Conservation (phyloP, 1,139 yeast genomes). For the Yamadazyma pseudoaaseri region DNA sequence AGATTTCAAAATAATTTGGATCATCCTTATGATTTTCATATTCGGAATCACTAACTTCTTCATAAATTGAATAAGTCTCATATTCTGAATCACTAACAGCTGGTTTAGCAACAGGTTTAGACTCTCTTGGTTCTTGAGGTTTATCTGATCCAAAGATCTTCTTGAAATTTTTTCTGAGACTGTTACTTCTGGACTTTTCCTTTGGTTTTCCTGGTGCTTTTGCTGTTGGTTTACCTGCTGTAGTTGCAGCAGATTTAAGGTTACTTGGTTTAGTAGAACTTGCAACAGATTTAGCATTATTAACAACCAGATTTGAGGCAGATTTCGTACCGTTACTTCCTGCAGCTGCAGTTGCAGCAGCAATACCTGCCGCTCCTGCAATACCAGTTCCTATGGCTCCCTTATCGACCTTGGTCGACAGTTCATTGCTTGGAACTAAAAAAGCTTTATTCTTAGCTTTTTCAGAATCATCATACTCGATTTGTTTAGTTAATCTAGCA, state of each 20-base stretch:
- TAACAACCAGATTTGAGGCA: constrained; percentile 1
- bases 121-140: constrained; percentile 4
- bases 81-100: constrained; percentile 21
- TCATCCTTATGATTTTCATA: constrained; percentile 42
- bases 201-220: no score
- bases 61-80: constrained; percentile 46
- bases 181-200: constrained; percentile 12
- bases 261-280: background rate
- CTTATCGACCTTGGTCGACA: constrained; percentile 4
- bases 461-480: constrained; percentile 32
- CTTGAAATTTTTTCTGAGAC: constrained; percentile 14
- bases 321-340: constrained; percentile 1
- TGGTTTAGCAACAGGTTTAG: constrained; percentile 8
- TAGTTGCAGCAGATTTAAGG: constrained; percentile 1
- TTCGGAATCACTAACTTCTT: constrained; percentile 51
- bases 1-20: constrained; percentile 51
- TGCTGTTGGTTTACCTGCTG: constrained; percentile 3
- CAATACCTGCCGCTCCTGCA: constrained; percentile 10
- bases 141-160: constrained; percentile 9
- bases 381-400: constrained; percentile 11
- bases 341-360: constrained; percentile 5
- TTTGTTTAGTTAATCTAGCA: constrained; percentile 31
- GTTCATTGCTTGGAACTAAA: constrained; percentile 6
- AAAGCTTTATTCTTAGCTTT: constrained; percentile 17
- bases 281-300: background rate